Base-by-base conservation (phyloP, 2,329 filamentous ascomycete species). In the Verticillium albo-atrum region DNA sequence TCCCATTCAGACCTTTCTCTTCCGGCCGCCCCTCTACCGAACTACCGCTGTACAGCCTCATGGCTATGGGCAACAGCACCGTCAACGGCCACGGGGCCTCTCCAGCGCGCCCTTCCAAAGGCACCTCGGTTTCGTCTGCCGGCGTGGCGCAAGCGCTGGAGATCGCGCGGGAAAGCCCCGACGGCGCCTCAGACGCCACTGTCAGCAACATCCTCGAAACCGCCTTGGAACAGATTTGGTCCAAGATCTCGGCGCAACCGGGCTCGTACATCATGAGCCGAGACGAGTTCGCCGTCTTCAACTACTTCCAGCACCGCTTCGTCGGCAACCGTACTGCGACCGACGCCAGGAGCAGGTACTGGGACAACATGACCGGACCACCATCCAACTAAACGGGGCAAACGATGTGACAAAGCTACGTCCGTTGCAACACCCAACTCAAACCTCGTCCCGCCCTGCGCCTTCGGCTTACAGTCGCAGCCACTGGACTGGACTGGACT, bases 271-370 rank as follows among this genome's bases (percentile, higher is more conserved):
- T 95, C 64, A 86, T 96, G 78, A 86, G 79, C 34, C 79, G 82
- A 63, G 86, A 91, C 73, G 91, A 96, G 75, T 96, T 95, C 68
- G 86, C 90, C 58, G 82, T 96, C 61, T 92, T 96, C 84, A 96
- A 95, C 78, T 94, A 89, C 74, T 94, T 89, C 72, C 88, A 90
- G 63, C 75, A 82, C 63, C 83, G 88, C 10, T 92, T 89, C 69
- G 72, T 77, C 30, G 83, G 84, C 61, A 72, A 82, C 64, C 69
- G 75, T 63, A 66, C 76, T n/a, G 79, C 79, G 47, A 68, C 75
- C n/a, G 73, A 71, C 37, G 83, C 83, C 20, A 75, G 76, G 62
- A 78, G 71, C 65, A 74, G 81, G 60, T 86, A 80, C 70, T 86
- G 83, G 83, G 77, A 82, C 66, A 75, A 78, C 63, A 66, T 70